These are phyloP conservation scores for Podila verticillata DNA, from an alignment of 192 early-diverging fungal genomes.

Conservation along the genomic window DNA sequence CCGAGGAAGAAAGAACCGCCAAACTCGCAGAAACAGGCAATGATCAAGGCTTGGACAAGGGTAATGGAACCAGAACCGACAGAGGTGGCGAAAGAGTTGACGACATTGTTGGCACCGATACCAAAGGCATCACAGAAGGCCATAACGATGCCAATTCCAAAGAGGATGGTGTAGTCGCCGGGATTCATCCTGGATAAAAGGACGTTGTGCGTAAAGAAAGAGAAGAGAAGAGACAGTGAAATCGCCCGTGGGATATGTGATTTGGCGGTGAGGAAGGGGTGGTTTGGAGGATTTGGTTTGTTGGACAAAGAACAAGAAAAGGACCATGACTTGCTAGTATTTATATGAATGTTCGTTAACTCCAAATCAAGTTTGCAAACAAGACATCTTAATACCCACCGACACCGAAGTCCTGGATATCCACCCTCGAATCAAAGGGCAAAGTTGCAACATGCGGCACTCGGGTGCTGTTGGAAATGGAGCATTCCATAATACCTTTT, in stretches of 20 bases:
- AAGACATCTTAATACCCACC: too few relatives aligned
- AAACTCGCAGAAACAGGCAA: slow-evolving; percentile 86
- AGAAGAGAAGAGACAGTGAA: too few relatives aligned
- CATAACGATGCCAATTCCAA: slow-evolving; percentile 68
- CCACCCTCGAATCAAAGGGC: too few relatives aligned
- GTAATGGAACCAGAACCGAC: slow-evolving; percentile 83
- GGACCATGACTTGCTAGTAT: too few relatives aligned
- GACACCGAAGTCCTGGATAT: too few relatives aligned
- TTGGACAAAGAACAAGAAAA: neutral
- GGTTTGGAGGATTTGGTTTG: neutral
- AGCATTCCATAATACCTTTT: too few relatives aligned
- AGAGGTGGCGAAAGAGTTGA: slow-evolving; percentile 88
- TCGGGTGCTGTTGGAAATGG: too few relatives aligned
- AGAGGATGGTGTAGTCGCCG: slow-evolving; percentile 71
- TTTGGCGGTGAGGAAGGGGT: too few relatives aligned
- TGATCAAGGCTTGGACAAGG: slow-evolving; percentile 74
- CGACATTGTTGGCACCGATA: slow-evolving; percentile 88
- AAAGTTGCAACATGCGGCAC: too few relatives aligned
- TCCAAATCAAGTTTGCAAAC: too few relatives aligned
- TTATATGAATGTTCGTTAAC: too few relatives aligned
- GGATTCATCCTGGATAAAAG: slow-evolving; percentile 13
- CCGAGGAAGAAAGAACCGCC: slow-evolving; percentile 81
- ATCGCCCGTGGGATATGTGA: neutral
- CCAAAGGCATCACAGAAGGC: slow-evolving; percentile 80
- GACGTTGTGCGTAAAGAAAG: neutral